These are phyloP conservation scores for Cryptococcus sp. DNA, from an alignment of 1,284 basidiomycete species.

Conservation along the genomic window DNA sequence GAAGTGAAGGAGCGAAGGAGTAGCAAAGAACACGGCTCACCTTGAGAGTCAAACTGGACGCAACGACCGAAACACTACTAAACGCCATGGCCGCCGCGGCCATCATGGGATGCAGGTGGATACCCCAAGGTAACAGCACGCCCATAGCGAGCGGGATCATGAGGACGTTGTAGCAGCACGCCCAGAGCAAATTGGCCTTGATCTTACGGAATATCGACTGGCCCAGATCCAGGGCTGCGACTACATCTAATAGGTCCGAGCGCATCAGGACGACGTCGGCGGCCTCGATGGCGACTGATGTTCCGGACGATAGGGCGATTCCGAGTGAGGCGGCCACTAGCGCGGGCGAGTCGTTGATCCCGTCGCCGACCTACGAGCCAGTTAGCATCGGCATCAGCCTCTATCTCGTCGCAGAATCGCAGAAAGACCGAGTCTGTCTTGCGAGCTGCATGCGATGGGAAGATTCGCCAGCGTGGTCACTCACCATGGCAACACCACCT, in stretches of 20 bases:
- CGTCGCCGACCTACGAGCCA: slow-evolving; percentile 81
- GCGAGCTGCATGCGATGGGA: neutral
- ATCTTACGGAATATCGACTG: slow-evolving; percentile 88
- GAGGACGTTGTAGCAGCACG: slow-evolving; percentile 87
- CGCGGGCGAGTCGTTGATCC: slow-evolving; percentile 98
- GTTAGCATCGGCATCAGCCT: no score
- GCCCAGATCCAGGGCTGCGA: slow-evolving; percentile 90
- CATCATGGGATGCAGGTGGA: slow-evolving; percentile 97
- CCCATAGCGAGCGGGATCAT: slow-evolving; percentile 99
- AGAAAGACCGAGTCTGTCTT: no score
- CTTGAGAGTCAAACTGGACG: slow-evolving; percentile 80
- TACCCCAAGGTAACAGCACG: slow-evolving; percentile 83
- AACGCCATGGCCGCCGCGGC: slow-evolving; percentile 98
- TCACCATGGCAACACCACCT: slow-evolving; percentile 83
- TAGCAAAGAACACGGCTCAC: slow-evolving; percentile 28
- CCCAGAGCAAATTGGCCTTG: slow-evolving; percentile 80
- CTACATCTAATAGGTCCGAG: slow-evolving; percentile 92
- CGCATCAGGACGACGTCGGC: slow-evolving; percentile 98
- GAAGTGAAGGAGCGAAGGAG: neutral
- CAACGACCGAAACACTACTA: slow-evolving; percentile 93
- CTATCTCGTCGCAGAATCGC: no score
- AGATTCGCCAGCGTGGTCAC: slow-evolving; percentile 27
- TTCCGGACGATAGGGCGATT: slow-evolving; percentile 92
- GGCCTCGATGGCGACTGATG: slow-evolving; percentile 95
- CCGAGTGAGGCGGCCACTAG: slow-evolving; percentile 93